Evolutionary conservation across 1,284 basidiomycete species (phyloP).

Genomic region (Rhodotorula sp.): DNA sequence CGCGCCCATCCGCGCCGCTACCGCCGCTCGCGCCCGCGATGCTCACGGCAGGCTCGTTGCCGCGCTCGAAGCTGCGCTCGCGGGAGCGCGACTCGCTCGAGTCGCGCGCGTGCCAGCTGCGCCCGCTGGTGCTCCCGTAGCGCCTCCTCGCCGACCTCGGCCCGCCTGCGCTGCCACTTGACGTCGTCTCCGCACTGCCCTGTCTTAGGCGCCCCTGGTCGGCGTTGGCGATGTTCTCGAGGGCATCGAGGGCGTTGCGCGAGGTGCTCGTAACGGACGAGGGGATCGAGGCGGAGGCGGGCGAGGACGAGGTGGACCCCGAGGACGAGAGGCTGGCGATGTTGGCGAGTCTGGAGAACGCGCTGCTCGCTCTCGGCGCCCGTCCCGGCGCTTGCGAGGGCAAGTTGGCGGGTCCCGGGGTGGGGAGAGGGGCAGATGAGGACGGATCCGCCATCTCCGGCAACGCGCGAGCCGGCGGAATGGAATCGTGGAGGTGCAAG

Average conservation of each 20-base stretch:
- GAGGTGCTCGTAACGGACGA: neutral
- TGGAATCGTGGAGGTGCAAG: too few relatives aligned
- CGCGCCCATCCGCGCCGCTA: neutral
- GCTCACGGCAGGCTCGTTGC: neutral
- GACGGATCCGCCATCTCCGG: neutral
- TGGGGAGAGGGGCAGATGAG: neutral
- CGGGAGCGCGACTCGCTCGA: constrained; percentile 23
- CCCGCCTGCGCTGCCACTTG: neutral
- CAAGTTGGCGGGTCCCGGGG: neutral
- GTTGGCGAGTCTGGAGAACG: constrained; percentile 21
- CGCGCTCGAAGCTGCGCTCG: constrained; percentile 9
- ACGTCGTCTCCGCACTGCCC: neutral
- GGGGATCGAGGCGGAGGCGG: neutral
- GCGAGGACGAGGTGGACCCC: constrained; percentile 7
- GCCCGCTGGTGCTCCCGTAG: neutral
- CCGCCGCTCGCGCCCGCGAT: constrained; percentile 8
- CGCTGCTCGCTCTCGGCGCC: neutral
- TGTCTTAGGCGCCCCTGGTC: constrained; percentile 8
- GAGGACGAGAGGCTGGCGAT: constrained; percentile 18
- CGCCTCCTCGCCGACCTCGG: neutral
- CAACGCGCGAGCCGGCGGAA: neutral
- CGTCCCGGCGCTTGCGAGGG: neutral
- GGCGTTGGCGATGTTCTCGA: constrained; percentile 24
- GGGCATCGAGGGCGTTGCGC: constrained; percentile 18
- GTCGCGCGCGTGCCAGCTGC: constrained; percentile 14